These are phyloP conservation scores for Fagopyrum homotropicum DNA, from an alignment of 148 eudicot genomes.

Conservation along the genomic window DNA sequence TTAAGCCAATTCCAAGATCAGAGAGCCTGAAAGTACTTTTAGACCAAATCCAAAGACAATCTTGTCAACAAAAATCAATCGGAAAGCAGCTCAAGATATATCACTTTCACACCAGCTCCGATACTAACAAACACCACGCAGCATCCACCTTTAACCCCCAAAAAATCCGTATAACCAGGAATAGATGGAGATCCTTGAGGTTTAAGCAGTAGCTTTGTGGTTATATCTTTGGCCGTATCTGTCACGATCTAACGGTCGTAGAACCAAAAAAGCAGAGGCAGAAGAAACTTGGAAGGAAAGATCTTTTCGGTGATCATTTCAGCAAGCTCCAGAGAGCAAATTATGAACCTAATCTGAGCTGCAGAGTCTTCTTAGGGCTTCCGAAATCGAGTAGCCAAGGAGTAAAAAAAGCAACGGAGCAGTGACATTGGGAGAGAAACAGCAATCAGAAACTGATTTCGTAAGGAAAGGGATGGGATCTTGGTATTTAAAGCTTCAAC, in stretches of 20 bases:
- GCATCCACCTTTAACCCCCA: background rate
- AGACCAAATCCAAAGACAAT: slow-evolving; percentile 1
- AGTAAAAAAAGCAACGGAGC: background rate
- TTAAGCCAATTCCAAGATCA: slow-evolving; percentile 3
- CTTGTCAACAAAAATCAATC: background rate
- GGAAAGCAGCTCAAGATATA: background rate
- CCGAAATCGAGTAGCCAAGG: background rate
- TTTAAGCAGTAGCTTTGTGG: slow-evolving; percentile 2
- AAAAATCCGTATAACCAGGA: background rate
- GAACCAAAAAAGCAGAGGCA: background rate
- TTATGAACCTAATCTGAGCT: background rate
- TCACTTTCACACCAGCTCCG: background rate
- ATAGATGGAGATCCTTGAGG: background rate
- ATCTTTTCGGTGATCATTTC: slow-evolving; percentile 1
- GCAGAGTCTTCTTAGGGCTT: background rate
- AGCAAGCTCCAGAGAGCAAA: background rate
- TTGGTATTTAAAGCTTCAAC: slow-evolving; percentile 1
- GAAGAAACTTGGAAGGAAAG: background rate
- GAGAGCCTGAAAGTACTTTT: slow-evolving; percentile 10
- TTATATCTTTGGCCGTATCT: background rate
- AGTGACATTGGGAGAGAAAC: background rate
- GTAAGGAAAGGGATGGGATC: background rate
- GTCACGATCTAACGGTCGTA: slow-evolving; percentile 14
- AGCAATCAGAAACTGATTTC: background rate
- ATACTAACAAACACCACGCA: background rate